Evolutionary conservation across 2,329 filamentous ascomycete species (phyloP).

Genomic region (Aspergillus pseudoviridinutans): DNA sequence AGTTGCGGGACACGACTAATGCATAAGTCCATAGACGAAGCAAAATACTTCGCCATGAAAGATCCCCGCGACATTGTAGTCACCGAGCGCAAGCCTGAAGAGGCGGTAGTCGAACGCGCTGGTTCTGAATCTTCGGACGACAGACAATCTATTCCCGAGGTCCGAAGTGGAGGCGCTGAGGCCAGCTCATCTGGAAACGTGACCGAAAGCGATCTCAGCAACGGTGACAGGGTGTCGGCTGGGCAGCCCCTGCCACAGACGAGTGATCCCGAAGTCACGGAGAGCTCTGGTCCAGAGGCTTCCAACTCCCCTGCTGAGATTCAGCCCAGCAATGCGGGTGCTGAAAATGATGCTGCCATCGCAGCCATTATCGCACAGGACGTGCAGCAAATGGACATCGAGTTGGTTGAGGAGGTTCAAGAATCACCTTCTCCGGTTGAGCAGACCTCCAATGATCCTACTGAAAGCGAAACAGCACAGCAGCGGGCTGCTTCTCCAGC

Average conservation of each 20-base stretch:
- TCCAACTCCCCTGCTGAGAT: not conserved
- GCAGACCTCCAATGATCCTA: slow-evolving; percentile 3
- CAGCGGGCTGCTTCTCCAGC: slow-evolving; percentile 2
- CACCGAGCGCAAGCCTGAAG: slow-evolving; percentile 28
- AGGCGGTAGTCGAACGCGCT: slow-evolving; percentile 25
- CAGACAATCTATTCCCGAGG: slow-evolving; percentile 12
- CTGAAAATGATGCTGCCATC: slow-evolving; percentile 25
- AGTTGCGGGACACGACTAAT: slow-evolving; percentile 1
- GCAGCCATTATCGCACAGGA: slow-evolving; percentile 29
- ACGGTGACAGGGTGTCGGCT: not conserved
- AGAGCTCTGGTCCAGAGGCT: not conserved
- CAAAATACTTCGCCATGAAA: slow-evolving; percentile 34
- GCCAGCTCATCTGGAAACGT: slow-evolving; percentile 27
- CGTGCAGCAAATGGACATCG: slow-evolving; percentile 20
- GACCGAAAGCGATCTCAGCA: slow-evolving; percentile 1
- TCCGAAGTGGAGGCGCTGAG: slow-evolving; percentile 15
- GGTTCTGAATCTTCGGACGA: slow-evolving; percentile 22
- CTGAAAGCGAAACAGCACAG: slow-evolving; percentile 8
- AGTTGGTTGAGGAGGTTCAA: slow-evolving; percentile 5
- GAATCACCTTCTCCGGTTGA: slow-evolving; percentile 6
- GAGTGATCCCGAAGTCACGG: not conserved
- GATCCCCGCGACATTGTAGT: slow-evolving; percentile 25
- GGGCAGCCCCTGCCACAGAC: not conserved
- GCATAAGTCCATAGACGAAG: slow-evolving; percentile 22
- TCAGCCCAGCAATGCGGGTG: not conserved